Conservation (phyloP, 2,329 filamentous ascomycete species). For the Sclerotinia subarctica region DNA sequence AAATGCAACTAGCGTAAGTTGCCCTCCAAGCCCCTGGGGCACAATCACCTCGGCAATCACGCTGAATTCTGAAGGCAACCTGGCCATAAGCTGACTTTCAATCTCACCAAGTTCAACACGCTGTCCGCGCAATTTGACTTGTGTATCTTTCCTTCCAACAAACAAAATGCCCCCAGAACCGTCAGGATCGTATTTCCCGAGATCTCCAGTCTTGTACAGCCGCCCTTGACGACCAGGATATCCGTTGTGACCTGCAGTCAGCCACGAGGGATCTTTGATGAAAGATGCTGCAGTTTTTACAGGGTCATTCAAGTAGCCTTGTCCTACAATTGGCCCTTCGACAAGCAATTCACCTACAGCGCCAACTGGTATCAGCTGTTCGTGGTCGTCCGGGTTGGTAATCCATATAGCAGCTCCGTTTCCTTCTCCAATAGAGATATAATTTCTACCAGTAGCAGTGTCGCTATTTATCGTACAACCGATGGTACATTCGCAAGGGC, state of each 20-base stretch:
- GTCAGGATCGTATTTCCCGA: conserved; percentile 53
- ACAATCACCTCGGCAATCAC: conserved; percentile 39
- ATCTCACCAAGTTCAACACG: conserved; percentile 58
- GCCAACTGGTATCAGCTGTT: conserved; percentile 30
- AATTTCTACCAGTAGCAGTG: conserved; percentile 23
- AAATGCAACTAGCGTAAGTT: conserved; percentile 31
- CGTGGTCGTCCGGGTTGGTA: conserved; percentile 27
- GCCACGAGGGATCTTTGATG: conserved; percentile 53
- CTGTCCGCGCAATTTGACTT: conserved; percentile 65
- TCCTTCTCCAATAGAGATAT: conserved; percentile 25
- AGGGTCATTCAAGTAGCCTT: conserved; percentile 58
- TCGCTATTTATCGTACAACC: conserved; percentile 17
- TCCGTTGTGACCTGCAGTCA: conserved; percentile 2
- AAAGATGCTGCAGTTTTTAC: conserved; percentile 58
- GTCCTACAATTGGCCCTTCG: conserved; percentile 56
- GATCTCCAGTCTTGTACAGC: conserved; percentile 59
- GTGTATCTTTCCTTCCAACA: conserved; percentile 63
- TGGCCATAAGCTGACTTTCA: conserved; percentile 42
- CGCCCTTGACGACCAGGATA: conserved; percentile 42
- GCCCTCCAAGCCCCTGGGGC: conserved; percentile 33
- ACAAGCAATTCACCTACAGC: conserved; percentile 35
- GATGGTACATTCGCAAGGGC: conserved; percentile 37
- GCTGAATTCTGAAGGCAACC: conserved; percentile 39
- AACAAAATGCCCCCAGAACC: conserved; percentile 48
- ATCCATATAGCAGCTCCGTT: conserved; percentile 41